Evolutionary conservation across 2,329 filamentous ascomycete species (phyloP).

Genomic region (Diaporthe nobilis): DNA sequence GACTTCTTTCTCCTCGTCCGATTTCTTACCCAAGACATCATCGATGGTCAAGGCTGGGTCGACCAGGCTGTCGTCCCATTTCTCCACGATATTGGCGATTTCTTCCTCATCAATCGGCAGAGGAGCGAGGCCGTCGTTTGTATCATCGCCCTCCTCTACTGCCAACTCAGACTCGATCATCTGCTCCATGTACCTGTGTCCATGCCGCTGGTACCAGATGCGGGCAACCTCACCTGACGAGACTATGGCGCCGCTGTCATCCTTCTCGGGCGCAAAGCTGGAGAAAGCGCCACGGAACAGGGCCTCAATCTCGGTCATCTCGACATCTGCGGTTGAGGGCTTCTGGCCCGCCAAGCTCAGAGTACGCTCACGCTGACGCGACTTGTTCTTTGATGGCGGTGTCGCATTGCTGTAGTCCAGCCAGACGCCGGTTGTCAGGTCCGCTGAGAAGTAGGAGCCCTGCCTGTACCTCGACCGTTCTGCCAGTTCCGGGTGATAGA

Average conservation of each 20-base stretch:
- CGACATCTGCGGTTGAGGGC: conserved; percentile 67
- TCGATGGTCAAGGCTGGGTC: conserved; percentile 67
- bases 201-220: conserved; percentile 83
- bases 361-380: conserved; percentile 79
- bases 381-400: conserved; percentile 66
- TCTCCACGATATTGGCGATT: conserved; percentile 68
- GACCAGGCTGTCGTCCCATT: conserved; percentile 70
- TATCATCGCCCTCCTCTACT: conserved; percentile 54
- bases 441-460: conserved; percentile 76
- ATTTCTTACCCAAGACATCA: conserved; percentile 65
- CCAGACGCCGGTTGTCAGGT: conserved; percentile 77
- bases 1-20: conserved; percentile 70
- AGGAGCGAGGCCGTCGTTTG: conserved; percentile 49
- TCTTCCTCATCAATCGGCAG: conserved; percentile 65
- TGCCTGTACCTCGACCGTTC: conserved; percentile 68
- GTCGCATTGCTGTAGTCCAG: conserved; percentile 78
- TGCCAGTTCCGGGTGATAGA: conserved; percentile 55
- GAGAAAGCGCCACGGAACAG: conserved; percentile 84
- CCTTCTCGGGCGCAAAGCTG: conserved; percentile 82
- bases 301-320: conserved; percentile 78
- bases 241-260: conserved; percentile 79
- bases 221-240: conserved; percentile 76
- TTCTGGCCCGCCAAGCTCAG: conserved; percentile 75
- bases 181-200: conserved; percentile 75
- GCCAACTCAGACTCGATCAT: conserved; percentile 68